Evolutionary conservation across 2,329 filamentous ascomycete genomes (phyloP), one percentile per base, ranked within the genome.

Genomic region (Pezizomycotina sp.): DNA sequence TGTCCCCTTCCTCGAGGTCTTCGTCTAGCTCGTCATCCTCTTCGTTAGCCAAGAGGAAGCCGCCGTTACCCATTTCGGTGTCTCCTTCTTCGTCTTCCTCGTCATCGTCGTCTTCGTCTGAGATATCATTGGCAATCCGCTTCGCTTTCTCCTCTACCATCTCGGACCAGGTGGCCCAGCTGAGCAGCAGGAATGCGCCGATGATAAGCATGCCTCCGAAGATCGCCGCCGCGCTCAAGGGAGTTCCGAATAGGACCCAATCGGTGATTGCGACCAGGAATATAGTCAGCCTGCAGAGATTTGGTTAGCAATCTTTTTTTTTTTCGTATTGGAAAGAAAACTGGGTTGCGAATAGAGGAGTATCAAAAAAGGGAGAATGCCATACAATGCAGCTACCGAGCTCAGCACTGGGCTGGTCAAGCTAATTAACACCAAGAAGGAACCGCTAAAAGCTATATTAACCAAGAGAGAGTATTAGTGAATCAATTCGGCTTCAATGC

Each of bases 181-280:
- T 83, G 27, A 98, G 58, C 52, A 92, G 65, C n/a, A 74, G 56
- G 55, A 98, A 98, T 0, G 89, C 89, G 1, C 71, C 65, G 39
- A 92, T 78, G 52, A 98, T 98, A 50, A 95, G 64, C 18, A 77
- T 53, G 1, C 89, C 86, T n/a, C 89, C 89, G 0, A 71, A 52
- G 8, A 95, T 65, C 3, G 86, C 79, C 0, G 83, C 78, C 3
- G 65, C 60, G 33, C 74, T 78, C 13, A 92, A 63, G 0, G 77
- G 71, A 49, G 77, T 66, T 31, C 86, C 81, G 0, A 81, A 91
- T 27, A 84, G 64, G 38, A 84, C 55, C 73, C 89, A 91, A 58
- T 98, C 89, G 36, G 80, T 80, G 19, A 95, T 63, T 1, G 86
- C 89, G 5, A 98, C 89, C 43, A 95, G 71, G 64, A 98, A 95